Evolutionary conservation across 371 early-diverging fungal genomes (phyloP).

Genomic region (Apophysomyces variabilis): DNA sequence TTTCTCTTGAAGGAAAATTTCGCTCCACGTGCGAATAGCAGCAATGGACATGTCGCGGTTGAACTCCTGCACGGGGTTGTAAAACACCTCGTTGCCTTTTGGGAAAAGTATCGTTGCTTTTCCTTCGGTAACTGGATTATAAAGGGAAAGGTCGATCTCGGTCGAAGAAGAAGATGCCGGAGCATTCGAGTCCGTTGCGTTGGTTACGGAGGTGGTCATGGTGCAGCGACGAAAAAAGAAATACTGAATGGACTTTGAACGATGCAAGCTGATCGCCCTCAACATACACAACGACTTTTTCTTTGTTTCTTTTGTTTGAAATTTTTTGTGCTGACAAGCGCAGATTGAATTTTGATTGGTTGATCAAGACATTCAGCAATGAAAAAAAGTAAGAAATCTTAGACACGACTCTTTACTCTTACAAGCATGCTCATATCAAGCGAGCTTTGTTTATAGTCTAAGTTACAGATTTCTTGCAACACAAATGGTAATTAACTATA

Average conservation of each 20-base stretch:
- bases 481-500: too few species aligned
- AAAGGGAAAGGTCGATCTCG: constrained; percentile 51
- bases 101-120: constrained; percentile 91
- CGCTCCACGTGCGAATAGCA: constrained; percentile 89
- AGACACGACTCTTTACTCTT: too few species aligned
- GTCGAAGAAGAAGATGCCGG: not conserved
- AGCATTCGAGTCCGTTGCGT: not conserved
- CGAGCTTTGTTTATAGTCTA: too few species aligned
- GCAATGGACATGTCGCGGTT: constrained; percentile 97
- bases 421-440: too few species aligned
- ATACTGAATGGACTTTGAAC: constrained; percentile 2
- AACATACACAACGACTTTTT: constrained; percentile 3
- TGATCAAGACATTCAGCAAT: not conserved
- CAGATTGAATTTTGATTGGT: too few species aligned
- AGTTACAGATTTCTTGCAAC: too few species aligned
- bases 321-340: too few species aligned
- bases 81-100: constrained; percentile 94
- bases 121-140: constrained; percentile 77
- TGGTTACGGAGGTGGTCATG: not conserved
- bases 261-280: constrained; percentile 1
- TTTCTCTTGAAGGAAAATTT: constrained; percentile 67
- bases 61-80: constrained; percentile 98
- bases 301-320: not conserved
- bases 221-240: not conserved
- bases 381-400: too few species aligned